Base-by-base conservation (phyloP, 805 yeast genomes). In the Metschnikowia anglica region DNA sequence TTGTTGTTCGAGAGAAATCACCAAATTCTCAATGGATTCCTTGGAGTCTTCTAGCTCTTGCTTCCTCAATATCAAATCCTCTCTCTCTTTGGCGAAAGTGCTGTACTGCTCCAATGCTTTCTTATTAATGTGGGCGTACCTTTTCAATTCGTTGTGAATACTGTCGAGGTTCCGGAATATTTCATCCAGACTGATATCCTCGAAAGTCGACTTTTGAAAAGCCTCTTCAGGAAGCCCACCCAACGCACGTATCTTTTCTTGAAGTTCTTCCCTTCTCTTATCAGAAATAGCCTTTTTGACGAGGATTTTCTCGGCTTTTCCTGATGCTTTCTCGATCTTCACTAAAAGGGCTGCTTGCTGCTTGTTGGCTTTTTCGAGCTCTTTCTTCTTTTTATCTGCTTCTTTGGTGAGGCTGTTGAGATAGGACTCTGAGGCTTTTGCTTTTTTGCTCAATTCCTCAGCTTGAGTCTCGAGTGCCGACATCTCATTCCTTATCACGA, bases 141-240 rank as follows among this genome's bases (percentile, higher is more conserved):
- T 73, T 33, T 79, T 76, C 29, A 91, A 66, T 21, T 75, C 77
- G 26, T 75, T 77, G 31, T 81, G 79, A 5, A 79, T 75, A 20
- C 63, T 63, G 39, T 77, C 80, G 46, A 88, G 69, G 40, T 73
- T 67, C 12, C 61, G 54, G 37, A 86, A 61, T 24, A 90, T 61
- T 5, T 73, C 70, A 28, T 77, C 80, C 9, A 88, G 78, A 2
- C 66, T 58, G 15, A 67, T 53, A 26, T 65, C 60, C 26, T 71
- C 73, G 54, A 72, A 78, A 1, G 65, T 58, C 2, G 56, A 46
- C 20, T 45, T 48, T 11, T 72, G 72, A 51, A 87, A 81, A 0
- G 93, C 89, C 41, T 86, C 89, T 55, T 89, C 97, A 0, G 97
- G 91, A 13, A 91, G 68, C 3, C 85, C 86, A n/a, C 97, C 97